These are phyloP conservation scores for Leccinum variicolor DNA, from an alignment of 768 basidiomycete species.

Conservation along the genomic window DNA sequence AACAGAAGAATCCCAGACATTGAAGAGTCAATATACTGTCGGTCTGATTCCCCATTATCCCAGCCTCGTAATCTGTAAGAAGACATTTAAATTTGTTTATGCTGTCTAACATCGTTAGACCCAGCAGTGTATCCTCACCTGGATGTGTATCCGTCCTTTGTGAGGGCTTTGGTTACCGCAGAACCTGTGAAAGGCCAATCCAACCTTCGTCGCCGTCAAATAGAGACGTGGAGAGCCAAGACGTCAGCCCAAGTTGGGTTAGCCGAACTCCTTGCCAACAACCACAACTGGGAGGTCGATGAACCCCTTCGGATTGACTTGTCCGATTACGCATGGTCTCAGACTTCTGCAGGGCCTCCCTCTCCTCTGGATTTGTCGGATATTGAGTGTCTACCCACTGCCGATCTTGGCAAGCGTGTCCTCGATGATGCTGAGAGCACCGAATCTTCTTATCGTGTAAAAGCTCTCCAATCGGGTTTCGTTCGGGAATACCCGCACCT, in stretches of 20 bases:
- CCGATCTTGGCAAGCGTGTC: conserved; percentile 57
- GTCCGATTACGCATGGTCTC: conserved; percentile 68
- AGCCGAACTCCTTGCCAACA: conserved; percentile 13
- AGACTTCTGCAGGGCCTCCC: conserved; percentile 64
- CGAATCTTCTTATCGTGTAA: conserved; percentile 8
- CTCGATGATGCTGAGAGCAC: conserved; percentile 50
- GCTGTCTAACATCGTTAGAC: conserved; percentile 16
- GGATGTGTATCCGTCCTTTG: conserved; percentile 16
- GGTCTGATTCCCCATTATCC: conserved; percentile 30
- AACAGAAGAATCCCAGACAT: neutral
- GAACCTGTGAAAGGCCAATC: conserved; percentile 1
- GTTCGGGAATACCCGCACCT: conserved; percentile 22
- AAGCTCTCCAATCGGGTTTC: conserved; percentile 52
- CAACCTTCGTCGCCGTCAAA: conserved; percentile 9
- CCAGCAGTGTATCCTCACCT: conserved; percentile 21
- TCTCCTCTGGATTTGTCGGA: conserved; percentile 38
- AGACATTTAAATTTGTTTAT: neutral
- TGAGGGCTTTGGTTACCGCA: neutral
- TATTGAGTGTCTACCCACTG: conserved; percentile 46
- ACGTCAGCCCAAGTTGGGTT: conserved; percentile 21
- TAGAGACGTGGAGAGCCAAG: conserved; percentile 16
- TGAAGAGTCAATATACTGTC: neutral
- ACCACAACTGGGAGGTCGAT: conserved; percentile 20
- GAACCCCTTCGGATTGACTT: conserved; percentile 49
- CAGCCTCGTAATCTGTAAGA: conserved; percentile 35